Evolutionary conservation across 768 basidiomycete genomes (phyloP).

Genomic region (Rhizopogon salebrosus): DNA sequence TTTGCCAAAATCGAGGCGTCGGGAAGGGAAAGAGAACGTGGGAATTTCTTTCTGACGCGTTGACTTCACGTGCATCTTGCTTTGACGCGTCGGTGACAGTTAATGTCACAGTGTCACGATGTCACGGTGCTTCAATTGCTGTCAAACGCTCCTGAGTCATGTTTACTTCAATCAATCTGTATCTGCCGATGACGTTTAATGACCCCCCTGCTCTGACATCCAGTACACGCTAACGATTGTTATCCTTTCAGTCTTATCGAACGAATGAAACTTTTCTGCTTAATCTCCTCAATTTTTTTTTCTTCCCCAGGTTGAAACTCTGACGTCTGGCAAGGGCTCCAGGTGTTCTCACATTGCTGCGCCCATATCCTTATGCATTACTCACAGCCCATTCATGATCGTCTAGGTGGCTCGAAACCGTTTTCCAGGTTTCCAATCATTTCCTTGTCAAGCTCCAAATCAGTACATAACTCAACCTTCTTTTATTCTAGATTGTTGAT

Average conservation of each 20-base stretch:
- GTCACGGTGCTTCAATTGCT: neutral
- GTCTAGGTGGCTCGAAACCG: neutral
- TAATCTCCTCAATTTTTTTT: neutral
- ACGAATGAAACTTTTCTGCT: neutral
- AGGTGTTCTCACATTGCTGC: neutral
- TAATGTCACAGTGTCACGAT: neutral
- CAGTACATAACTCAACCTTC: neutral
- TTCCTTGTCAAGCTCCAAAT: neutral
- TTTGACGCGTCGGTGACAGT: constrained; percentile 4
- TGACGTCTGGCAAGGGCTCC: neutral
- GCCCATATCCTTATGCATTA: too few species aligned
- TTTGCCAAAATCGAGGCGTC: neutral
- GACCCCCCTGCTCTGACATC: neutral
- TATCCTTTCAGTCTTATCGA: neutral
- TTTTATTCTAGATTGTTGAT: neutral
- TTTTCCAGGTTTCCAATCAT: neutral
- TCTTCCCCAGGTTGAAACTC: neutral
- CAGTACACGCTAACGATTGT: neutral
- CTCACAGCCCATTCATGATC: neutral
- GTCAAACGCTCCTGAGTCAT: neutral
- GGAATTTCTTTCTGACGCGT: constrained; percentile 22
- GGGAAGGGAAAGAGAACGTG: constrained; percentile 10
- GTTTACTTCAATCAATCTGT: constrained; percentile 1
- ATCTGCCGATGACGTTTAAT: neutral
- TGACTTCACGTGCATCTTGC: constrained; percentile 20